phyloP scores from a whole-genome alignment of 1,139 yeast species.

The Scheffersomyces segobiensis region DNA sequence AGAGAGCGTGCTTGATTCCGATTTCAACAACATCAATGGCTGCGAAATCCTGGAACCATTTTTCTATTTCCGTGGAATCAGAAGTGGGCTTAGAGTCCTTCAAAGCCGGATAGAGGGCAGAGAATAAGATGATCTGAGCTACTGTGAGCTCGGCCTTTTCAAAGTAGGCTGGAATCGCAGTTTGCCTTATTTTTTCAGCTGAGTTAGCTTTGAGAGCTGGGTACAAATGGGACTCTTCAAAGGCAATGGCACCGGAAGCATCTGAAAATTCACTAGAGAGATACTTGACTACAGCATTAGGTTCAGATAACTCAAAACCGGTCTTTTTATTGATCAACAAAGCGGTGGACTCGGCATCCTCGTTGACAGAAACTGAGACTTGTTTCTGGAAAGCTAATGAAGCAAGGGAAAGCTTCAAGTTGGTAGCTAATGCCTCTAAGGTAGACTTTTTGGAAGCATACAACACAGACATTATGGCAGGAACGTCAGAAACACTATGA shows the following conservation, averaged over 20 bases:
- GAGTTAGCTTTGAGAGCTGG: conserved; percentile 7
- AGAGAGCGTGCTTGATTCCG: conserved; percentile 39
- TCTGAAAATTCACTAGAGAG: conserved; percentile 49
- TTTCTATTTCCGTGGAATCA: conserved; percentile 12
- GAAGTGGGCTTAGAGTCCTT: conserved; percentile 12
- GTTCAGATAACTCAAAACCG: conserved; percentile 61
- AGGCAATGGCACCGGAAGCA: conserved; percentile 17
- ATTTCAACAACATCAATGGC: conserved; percentile 33
- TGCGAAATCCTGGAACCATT: conserved; percentile 48
- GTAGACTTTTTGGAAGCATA: conserved; percentile 18
- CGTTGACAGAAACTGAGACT: conserved; percentile 23
- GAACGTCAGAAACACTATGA: neutral
- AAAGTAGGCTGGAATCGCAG: conserved; percentile 5
- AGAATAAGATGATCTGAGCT: conserved; percentile 48
- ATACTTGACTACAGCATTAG: conserved; percentile 81
- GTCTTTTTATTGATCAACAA: conserved; percentile 36
- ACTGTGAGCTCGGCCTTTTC: conserved; percentile 26
- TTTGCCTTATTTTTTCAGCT: neutral
- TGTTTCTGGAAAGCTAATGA: conserved; percentile 36
- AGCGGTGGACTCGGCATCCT: conserved; percentile 36
- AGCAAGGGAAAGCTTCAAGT: conserved; percentile 63
- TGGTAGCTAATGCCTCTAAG: conserved; percentile 45
- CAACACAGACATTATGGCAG: conserved; percentile 3
- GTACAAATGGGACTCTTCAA: conserved; percentile 32
- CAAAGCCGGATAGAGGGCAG: conserved; percentile 41